Base-by-base conservation (phyloP, 345 rosid genomes). In the Hirschfeldia incana region DNA sequence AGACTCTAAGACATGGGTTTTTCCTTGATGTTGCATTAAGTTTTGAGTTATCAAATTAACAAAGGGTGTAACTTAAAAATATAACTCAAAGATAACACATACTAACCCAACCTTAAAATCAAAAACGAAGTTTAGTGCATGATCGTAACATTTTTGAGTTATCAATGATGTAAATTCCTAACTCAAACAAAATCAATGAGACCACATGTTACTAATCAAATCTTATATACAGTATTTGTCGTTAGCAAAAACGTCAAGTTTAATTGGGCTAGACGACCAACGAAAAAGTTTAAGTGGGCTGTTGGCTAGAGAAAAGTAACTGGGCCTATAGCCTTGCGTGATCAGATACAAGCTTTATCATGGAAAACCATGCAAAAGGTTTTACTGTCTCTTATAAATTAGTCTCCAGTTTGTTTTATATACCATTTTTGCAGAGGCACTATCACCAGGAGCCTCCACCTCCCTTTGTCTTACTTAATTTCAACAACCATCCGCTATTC, bases 391-490 rank as follows among this genome's bases (percentile, higher is more conserved):
- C 21, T 21, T 21, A 21, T 21, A 21, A 21, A 21, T 21, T 21
- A 21, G 17, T 81, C 83, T 83, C 81, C 76, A 63, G 3, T 11
- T 42, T 60, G 13, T 13, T 49, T 28, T 67, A 29, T n/a, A 68
- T 27, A 73, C 72, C 8, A 79, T 77, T 72, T 75, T 79, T 68
- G 75, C 81, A 78, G 77, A 87, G 76, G 83, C 94, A 88, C 86
- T 87, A 90, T 53, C 83, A 89, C 75, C 86, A 87, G 83, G 70
- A 85, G 80, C 67, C 85, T 79, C 95, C 92, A 90, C 91, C 85
- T 84, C 53, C 67, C 51, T 79, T 83, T 87, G 91, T 87, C 91
- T 78, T 78, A 67, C 15, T 67, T 67, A n/a, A 46, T 60, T 53
- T 73, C 78, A 79, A 60, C 78, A 59, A 73, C 78, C 83, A 81